phyloP scores from a whole-genome alignment of 2,329 filamentous ascomycete genomes.

The Rugonectria rugulosa region DNA sequence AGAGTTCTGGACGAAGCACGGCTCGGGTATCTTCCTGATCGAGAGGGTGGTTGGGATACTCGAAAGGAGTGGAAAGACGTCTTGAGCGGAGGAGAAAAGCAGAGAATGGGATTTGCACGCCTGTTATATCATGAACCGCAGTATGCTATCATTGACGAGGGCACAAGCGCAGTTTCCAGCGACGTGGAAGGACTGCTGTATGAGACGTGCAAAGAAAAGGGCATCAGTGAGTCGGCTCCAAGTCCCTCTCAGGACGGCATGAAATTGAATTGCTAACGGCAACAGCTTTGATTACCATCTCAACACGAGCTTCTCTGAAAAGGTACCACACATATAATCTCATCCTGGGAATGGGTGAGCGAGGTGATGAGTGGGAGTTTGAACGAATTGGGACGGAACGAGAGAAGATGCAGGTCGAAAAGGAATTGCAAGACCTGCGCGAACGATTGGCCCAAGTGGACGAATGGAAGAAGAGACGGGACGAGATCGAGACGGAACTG shows the following conservation, averaged over 20 bases:
- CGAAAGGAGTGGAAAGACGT: conserved; percentile 99
- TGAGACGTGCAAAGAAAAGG: conserved; percentile 89
- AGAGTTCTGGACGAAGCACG: conserved; percentile 81
- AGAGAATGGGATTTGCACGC: conserved; percentile 89
- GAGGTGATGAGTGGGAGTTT: conserved; percentile 89
- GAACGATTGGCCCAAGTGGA: conserved; percentile 84
- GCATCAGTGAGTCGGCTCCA: conserved; percentile 75
- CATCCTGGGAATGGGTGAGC: conserved; percentile 79
- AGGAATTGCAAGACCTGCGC: conserved; percentile 84
- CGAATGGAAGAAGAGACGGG: conserved; percentile 78
- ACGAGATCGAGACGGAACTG: conserved; percentile 85
- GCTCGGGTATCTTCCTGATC: conserved; percentile 86
- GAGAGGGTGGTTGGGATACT: conserved; percentile 96
- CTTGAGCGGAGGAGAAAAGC: conserved; percentile 96
- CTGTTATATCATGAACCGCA: conserved; percentile 93
- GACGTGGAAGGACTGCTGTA: conserved; percentile 96
- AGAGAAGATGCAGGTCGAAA: conserved; percentile 93
- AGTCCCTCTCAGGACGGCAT: background rate
- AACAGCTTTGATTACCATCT: conserved; percentile 89
- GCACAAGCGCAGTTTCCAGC: conserved; percentile 90
- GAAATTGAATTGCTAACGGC: conserved; percentile 28
- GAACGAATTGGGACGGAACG: conserved; percentile 92
- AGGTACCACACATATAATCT: conserved; percentile 96
- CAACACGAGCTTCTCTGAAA: conserved; percentile 91
- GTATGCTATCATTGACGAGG: conserved; percentile 95